Evolutionary conservation across 768 basidiomycete species (phyloP), one percentile per base, ranked within the genome.

Genomic region (Mycena rebaudengoi): DNA sequence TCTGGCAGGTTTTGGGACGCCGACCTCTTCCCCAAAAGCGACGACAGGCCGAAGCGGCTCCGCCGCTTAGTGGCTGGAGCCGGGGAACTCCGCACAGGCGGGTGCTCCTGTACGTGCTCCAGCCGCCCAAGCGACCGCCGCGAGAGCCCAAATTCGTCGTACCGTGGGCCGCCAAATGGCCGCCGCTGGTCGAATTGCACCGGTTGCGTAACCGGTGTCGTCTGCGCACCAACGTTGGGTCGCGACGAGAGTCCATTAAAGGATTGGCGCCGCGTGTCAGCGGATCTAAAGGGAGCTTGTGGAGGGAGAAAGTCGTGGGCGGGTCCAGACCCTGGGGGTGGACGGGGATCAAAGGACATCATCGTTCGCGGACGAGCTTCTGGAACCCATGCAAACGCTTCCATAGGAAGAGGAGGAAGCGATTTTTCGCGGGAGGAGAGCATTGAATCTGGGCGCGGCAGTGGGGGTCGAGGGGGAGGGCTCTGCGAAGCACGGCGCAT

Each of bases 111-210:
- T 50, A 77, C 69, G 29, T 76, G 70, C 50, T 83, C 82, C 29
- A 82, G 69, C 32, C 78, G 78, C 30, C 81, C 81, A 23, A 92
- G 80, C 7, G 89, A 89, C 64, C 84, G 78, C 21, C 86, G 85
- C 13, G 92, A 91, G 14, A 77, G 73, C 14, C 92, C 92, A 69
- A 94, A 94, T 73, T 94, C 91, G 59, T 87, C 87, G 62, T 92
- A 94, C 60, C 78, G 75, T 4, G 78, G 71, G 12, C 80, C n/a
- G n/a, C n/a, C 80, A 60, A 80, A 78, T 64, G 72, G 73, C 70
- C 69, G 77, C 59, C 74, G 77, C 25, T 70, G 62, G 45, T 80
- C 78, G 64, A 74, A 79, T 20, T 74, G 80, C n/a, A 74, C 74
- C 40, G 72, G 76, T 58, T 72, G 71, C 32, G 69, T 74, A 21